Percentiles rank a stretch among this genome's conserved stretches.
Evolutionary conservation across 352 stramenopile species (phyloP).

Genomic region (Aphanomyces invadans): DNA sequence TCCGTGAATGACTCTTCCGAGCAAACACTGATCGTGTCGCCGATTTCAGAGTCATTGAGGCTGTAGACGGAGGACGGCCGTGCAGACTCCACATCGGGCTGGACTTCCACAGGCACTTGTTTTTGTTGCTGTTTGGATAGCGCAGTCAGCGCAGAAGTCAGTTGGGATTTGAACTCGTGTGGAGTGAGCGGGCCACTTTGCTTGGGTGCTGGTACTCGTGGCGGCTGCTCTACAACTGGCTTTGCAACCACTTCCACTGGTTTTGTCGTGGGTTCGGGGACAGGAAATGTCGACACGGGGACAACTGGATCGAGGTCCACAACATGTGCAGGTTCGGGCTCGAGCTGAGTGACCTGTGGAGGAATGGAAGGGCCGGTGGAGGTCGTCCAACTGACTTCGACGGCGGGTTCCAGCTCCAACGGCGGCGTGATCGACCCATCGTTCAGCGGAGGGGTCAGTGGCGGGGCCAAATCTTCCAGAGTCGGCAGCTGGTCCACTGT

Average conservation of each 20-base stretch:
- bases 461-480: background rate
- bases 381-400: background rate
- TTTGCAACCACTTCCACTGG: no score
- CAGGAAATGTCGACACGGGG: no score
- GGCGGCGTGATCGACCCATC: background rate
- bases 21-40: conserved; percentile 10
- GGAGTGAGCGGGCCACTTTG: background rate
- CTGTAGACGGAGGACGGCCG: conserved; percentile 4
- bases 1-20: no score
- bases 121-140: background rate
- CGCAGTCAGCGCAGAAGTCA: background rate
- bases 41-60: background rate
- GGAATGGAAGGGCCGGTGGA: background rate
- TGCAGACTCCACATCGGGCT: background rate
- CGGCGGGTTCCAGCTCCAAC: background rate
- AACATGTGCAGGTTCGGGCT: no score
- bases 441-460: background rate
- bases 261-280: no score
- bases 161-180: background rate
- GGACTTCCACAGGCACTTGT: background rate
- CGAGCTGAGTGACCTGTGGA: no score
- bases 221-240: no score
- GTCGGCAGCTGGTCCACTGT: no score
- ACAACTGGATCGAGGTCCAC: no score
- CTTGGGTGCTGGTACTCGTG: no score